These are phyloP conservation scores for Colletotrichum cuscutae DNA, from an alignment of 2,329 filamentous ascomycete species.

Conservation along the genomic window DNA sequence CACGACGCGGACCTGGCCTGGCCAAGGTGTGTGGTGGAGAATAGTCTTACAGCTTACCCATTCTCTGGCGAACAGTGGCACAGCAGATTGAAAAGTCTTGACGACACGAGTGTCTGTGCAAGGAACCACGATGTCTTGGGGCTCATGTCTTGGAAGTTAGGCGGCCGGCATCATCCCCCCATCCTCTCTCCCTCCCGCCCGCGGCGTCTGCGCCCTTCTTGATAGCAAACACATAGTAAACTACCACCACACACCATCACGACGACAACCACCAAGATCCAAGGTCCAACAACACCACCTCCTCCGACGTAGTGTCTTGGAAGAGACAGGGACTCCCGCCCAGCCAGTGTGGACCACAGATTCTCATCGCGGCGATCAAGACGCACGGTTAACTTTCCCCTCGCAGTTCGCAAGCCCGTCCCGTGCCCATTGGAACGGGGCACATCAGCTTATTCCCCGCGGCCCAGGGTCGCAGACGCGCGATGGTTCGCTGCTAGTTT, in stretches of 20 bases:
- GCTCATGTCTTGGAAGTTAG: not conserved
- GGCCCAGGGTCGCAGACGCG: constrained; percentile 6
- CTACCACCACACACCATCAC: not conserved
- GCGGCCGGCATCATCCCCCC: not conserved
- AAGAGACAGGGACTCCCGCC: not conserved
- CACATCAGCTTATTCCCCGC: constrained; percentile 13
- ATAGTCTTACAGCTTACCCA: not conserved
- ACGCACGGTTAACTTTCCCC: constrained; percentile 20
- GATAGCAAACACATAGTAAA: not conserved
- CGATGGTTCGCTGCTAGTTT: constrained; percentile 1
- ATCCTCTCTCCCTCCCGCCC: not conserved
- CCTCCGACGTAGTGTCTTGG: not conserved
- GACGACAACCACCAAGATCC: not conserved
- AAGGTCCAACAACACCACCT: not conserved
- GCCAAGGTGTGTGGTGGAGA: not conserved
- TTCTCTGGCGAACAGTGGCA: not conserved
- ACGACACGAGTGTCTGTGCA: not conserved
- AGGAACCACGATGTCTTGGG: constrained; percentile 3
- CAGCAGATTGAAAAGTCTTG: not conserved
- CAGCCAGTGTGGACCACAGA: constrained; percentile 5
- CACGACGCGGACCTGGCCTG: not conserved
- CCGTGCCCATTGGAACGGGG: constrained; percentile 18
- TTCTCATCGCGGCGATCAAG: constrained; percentile 20
- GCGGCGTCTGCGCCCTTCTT: not conserved
- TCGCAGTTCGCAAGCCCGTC: not conserved